These are phyloP conservation scores for Kurtzmaniella quercitrusa DNA, from an alignment of 1,139 yeast species.

Conservation along the genomic window DNA sequence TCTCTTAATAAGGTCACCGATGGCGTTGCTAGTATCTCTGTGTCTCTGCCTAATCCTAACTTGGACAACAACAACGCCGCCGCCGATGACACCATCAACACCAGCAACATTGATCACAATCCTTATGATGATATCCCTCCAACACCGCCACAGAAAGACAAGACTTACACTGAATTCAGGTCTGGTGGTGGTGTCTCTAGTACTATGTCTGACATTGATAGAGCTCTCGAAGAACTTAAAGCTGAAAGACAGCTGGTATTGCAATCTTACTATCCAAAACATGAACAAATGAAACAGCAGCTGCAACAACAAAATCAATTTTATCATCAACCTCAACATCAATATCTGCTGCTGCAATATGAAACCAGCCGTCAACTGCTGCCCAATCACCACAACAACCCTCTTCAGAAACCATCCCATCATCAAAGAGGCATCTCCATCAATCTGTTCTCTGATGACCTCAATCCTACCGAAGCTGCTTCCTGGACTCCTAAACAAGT, in stretches of 20 bases:
- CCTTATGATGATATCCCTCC: not conserved
- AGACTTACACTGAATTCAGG: not conserved
- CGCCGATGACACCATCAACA: not conserved
- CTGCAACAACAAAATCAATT: too few species aligned
- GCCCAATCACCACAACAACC: not conserved
- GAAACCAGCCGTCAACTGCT: constrained; percentile 1
- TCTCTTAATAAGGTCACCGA: constrained; percentile 15
- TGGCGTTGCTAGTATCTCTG: constrained; percentile 14
- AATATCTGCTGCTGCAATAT: not conserved
- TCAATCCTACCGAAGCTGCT: constrained; percentile 48
- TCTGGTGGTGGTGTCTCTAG: constrained; percentile 32
- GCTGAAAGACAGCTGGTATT: constrained; percentile 9
- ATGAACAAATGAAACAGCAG: not conserved
- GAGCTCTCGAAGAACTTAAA: constrained; percentile 71
- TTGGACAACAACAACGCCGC: too few species aligned
- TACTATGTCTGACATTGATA: constrained; percentile 79
- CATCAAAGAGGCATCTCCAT: constrained; percentile 14
- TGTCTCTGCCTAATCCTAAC: constrained; percentile 1
- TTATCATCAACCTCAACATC: too few species aligned
- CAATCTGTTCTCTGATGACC: constrained; percentile 24
- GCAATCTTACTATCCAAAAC: not conserved
- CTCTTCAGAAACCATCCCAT: not conserved
- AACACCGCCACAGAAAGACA: constrained; percentile 3
- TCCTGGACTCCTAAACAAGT: constrained; percentile 91
- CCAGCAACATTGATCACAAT: too few species aligned